phyloP scores from a whole-genome alignment of 1,284 basidiomycete genomes.

The Coniferiporia sulphurascens region DNA sequence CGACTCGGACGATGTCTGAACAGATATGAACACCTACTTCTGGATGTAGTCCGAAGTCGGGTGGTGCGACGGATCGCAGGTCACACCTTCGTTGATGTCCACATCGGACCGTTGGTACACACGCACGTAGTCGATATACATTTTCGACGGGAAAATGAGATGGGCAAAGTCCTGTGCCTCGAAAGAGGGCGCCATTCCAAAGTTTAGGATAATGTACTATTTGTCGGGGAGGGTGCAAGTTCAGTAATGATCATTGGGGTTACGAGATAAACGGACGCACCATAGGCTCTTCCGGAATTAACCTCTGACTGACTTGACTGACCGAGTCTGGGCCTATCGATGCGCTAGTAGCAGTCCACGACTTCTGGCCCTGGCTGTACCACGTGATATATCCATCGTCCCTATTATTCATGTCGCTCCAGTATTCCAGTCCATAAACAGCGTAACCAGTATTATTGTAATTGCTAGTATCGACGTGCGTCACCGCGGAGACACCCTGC shows the following conservation, averaged over 20 bases:
- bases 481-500: constrained; percentile 70
- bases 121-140: constrained; percentile 76
- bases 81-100: constrained; percentile 43
- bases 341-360: constrained; percentile 63
- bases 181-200: constrained; percentile 68
- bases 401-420: constrained; percentile 58
- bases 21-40: constrained; percentile 25
- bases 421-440: constrained; percentile 72
- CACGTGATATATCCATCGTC: constrained; percentile 70
- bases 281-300: constrained; percentile 80
- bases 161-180: constrained; percentile 63
- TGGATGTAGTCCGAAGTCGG: constrained; percentile 51
- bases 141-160: constrained; percentile 60
- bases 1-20: not conserved
- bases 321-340: constrained; percentile 55
- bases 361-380: constrained; percentile 53
- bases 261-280: constrained; percentile 32
- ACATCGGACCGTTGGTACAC: constrained; percentile 65
- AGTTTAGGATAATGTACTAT: constrained; percentile 71
- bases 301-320: constrained; percentile 50
- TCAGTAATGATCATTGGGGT: not conserved
- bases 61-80: constrained; percentile 57
- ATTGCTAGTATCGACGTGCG: constrained; percentile 46
- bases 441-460: constrained; percentile 52
- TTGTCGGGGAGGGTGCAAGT: constrained; percentile 1